Base-by-base conservation (phyloP, 2,329 filamentous ascomycete genomes). In the Colletotrichum falcatum region DNA sequence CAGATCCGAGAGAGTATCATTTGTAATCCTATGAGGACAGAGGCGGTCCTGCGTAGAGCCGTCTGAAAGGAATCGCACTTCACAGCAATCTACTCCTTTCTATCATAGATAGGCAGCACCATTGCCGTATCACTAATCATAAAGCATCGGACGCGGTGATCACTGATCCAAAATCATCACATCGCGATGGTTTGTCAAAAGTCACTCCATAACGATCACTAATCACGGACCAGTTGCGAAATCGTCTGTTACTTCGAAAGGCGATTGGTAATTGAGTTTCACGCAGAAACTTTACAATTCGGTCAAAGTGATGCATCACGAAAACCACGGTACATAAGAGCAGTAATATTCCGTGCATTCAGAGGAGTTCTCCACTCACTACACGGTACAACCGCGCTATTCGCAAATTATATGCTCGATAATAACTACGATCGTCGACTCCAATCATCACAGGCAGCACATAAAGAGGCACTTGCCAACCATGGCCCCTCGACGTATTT, bases 401-500 rank as follows among this genome's bases (percentile, higher is more conserved):
- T 35, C 30, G 2, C 20, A 54, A 30, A 30, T 3, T 30, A 28
- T 28, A 51, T 9, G n/a, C 16, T 7, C 28, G 2, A n/a, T n/a
- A 5, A 54, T 18, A 18, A 23, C 2, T 33, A 55, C 37, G 5
- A 23, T 14, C 53, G 9, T 26, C 53, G 16, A 9, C 12, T 26
- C 30, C 14, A 23, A 7, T 6, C 12, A 16, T 5, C n/a, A 16
- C 20, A 12, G 12, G 8, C 30, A 9, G 0, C 20, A 23, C 1
- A 53, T 16, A 23, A 54, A 35, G 8, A 16, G 1, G 1, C 2
- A 6, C 23, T 12, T 37, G 5, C 1, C 30, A 8, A 23, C 12
- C 53, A 62, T 62, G 60, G 20, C 33, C 26, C 85, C 75, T 1
- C 60, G 35, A 23, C 61, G 51, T 14, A 48, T 65, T 67, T 78